Evolutionary conservation across 179 eudicot genomes (phyloP), one percentile per base, ranked within the genome.

Genomic region (Silene coronaria): DNA sequence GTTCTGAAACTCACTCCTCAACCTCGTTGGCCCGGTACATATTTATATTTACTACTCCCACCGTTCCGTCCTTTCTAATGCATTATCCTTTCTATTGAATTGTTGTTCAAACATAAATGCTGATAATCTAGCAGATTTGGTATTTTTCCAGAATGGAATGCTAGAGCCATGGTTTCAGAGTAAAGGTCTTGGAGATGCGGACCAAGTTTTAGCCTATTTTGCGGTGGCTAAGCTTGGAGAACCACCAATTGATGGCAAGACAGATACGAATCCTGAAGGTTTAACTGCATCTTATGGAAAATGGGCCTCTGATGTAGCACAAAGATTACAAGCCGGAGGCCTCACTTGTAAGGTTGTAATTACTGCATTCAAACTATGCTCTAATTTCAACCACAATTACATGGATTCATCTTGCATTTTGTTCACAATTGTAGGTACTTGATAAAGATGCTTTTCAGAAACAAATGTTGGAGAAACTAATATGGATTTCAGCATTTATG

Each of bases 111-210:
- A n/a, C n/a, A n/a, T n/a, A n/a, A 74, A 77, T 83, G 71, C 77
- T 91, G 77, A 94, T 84, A 83, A 86, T 89, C 88, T 82, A 89
- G 92, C 97, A 95, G 99, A 95, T 85, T 91, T 95, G 95, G 97
- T 95, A 9, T 95, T 95, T 88, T 95, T 95, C 99, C 99, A 95
- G 99, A 95, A 95, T 79, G 99, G 99, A 69, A 95, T 95, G 97
- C 86, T 95, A 86, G 99, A 95, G 80, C 97, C 97, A 1, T 95
- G 97, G 99, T 87, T 95, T 74, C 77, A 91, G 32, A 88, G 86
- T 83, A 95, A 92, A 86, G 97, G 91, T 26, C 88, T 95, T 22
- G 88, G 89, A 62, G 93, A 89, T 22, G 88, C 91, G 2, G 89
- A 84, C 76, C 99, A 95, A 83, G 97, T 95, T 70, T 78, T 95